phyloP scores from a whole-genome alignment of 768 basidiomycete genomes.

The Imleria badia region DNA sequence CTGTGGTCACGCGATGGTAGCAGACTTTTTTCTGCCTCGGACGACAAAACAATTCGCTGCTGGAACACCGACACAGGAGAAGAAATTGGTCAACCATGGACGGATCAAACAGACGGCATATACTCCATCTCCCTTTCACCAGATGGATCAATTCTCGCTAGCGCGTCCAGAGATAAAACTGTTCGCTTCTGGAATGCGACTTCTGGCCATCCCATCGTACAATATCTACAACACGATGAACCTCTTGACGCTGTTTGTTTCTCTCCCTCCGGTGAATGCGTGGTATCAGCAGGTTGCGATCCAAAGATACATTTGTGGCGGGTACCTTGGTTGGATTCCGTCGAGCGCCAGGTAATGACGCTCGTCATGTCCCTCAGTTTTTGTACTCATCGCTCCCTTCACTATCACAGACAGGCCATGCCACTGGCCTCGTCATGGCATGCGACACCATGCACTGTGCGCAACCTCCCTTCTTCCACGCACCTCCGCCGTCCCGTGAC shows the following conservation, averaged over 20 bases:
- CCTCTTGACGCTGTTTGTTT: background rate
- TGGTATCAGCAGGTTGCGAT: background rate
- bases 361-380: too few species aligned
- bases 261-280: background rate
- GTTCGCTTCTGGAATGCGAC: constrained; percentile 10
- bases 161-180: background rate
- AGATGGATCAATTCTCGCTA: constrained; percentile 8
- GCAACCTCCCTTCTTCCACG: too few species aligned
- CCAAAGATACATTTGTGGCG: background rate
- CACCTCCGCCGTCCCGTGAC: too few species aligned
- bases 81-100: background rate
- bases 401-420: too few species aligned
- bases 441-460: too few species aligned
- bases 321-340: background rate
- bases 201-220: background rate
- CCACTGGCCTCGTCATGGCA: too few species aligned
- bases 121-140: background rate
- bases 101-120: background rate
- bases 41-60: background rate
- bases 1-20: background rate
- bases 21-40: background rate
- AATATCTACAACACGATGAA: background rate
- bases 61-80: background rate
- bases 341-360: too few species aligned
- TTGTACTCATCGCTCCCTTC: too few species aligned